phyloP scores from a whole-genome alignment of 192 early-diverging fungal species.

The Rhizophagus clarus region DNA sequence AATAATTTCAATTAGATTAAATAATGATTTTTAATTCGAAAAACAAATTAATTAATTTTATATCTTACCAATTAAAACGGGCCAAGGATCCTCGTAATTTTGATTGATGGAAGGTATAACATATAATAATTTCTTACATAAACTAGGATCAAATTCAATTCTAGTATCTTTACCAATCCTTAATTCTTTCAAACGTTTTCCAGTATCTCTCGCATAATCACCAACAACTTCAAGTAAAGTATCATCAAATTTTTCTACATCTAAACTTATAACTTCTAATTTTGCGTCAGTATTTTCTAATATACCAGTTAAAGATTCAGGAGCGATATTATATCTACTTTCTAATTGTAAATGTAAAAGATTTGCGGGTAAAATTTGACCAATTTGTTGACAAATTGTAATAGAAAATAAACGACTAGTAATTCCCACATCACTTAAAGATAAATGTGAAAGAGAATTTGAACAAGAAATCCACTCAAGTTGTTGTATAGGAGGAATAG shows the following conservation, averaged over 20 bases:
- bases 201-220: constrained; percentile 13
- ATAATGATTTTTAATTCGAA: not conserved
- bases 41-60: too few species aligned
- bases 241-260: constrained; percentile 23
- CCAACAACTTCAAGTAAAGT: constrained; percentile 16
- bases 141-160: constrained; percentile 1
- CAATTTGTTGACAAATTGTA: not conserved
- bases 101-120: constrained; percentile 18
- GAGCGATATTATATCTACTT: constrained; percentile 13
- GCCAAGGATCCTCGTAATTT: constrained; percentile 16
- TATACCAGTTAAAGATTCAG: not conserved
- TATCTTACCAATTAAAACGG: not conserved
- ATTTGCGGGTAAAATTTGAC: constrained; percentile 1
- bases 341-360: constrained; percentile 19
- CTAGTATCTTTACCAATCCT: constrained; percentile 17
- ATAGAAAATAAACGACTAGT: not conserved
- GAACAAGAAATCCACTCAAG: not conserved
- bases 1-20: not conserved
- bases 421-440: not conserved
- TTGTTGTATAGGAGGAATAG: not conserved
- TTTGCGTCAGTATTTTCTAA: not conserved
- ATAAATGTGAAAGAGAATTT: not conserved
- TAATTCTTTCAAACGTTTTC: constrained; percentile 7
- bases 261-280: constrained; percentile 7
- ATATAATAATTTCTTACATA: constrained; percentile 7